Evolutionary conservation across 1,139 yeast genomes (phyloP).

Genomic region (Lodderomyces parapsilosis): DNA sequence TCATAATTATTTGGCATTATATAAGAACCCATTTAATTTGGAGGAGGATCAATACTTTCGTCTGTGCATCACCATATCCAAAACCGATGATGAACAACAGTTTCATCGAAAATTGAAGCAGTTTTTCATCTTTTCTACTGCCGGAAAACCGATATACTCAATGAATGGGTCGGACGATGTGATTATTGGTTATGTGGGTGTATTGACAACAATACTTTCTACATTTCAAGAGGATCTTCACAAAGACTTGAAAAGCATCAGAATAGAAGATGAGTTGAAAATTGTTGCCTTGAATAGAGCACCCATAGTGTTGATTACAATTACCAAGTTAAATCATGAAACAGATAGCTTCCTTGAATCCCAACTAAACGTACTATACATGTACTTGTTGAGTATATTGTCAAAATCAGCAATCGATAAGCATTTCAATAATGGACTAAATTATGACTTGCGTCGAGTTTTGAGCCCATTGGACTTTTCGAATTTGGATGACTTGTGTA

Average conservation of each 20-base stretch:
- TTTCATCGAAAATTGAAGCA: constrained; percentile 58
- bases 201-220: constrained; percentile 65
- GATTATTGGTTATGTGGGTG: constrained; percentile 72
- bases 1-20: constrained; percentile 3
- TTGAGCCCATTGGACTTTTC: constrained; percentile 68
- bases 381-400: constrained; percentile 76
- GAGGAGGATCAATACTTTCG: constrained; percentile 17
- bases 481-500: constrained; percentile 62
- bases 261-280: constrained; percentile 36
- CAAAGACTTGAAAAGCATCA: constrained; percentile 30
- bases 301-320: constrained; percentile 76
- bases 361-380: constrained; percentile 74
- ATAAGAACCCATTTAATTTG: constrained; percentile 4
- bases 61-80: constrained; percentile 22
- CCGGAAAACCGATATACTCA: constrained; percentile 92
- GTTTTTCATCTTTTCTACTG: constrained; percentile 79
- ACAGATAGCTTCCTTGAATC: constrained; percentile 35
- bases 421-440: constrained; percentile 69
- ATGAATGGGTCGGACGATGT: constrained; percentile 74
- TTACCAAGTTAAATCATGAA: constrained; percentile 51
- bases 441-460: constrained; percentile 77
- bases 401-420: constrained; percentile 72
- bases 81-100: constrained; percentile 19
- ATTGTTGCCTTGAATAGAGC: constrained; percentile 62
- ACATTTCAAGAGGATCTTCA: constrained; percentile 49